These are phyloP conservation scores for Willaertia magna DNA, from an alignment of 208 protist species.

Conservation along the genomic window DNA sequence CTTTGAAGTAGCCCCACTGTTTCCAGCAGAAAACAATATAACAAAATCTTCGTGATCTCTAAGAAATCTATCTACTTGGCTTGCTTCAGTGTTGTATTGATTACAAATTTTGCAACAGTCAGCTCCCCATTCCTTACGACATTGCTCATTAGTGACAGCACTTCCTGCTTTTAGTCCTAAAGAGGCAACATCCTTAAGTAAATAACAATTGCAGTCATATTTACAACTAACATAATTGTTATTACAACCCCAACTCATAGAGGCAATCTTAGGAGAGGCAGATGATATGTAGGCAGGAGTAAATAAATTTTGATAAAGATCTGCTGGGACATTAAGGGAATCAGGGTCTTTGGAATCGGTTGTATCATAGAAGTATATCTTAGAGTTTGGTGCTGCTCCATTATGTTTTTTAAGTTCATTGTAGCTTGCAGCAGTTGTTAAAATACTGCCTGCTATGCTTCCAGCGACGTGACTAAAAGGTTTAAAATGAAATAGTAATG, in stretches of 20 bases:
- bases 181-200: neutral
- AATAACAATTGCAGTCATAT: neutral
- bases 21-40: conserved; percentile 57
- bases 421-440: neutral
- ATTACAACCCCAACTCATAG: neutral
- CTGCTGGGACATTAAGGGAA: neutral
- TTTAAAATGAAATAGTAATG: no score
- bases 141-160: neutral
- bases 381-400: conserved; percentile 58
- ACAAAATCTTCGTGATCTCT: conserved; percentile 48
- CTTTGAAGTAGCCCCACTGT: conserved; percentile 20
- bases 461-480: conserved; percentile 63
- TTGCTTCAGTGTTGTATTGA: conserved; percentile 47
- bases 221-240: neutral
- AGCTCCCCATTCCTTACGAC: neutral
- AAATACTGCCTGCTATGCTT: conserved; percentile 39
- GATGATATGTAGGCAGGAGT: neutral
- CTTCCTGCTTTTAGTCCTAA: neutral
- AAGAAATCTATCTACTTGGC: conserved; percentile 46
- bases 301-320: neutral
- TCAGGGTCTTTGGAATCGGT: neutral
- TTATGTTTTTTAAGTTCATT: conserved; percentile 30
- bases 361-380: conserved; percentile 53
- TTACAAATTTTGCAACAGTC: neutral
- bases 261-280: neutral